Evolutionary conservation across 768 basidiomycete species (phyloP).

Genomic region (Leccinellum luteum): DNA sequence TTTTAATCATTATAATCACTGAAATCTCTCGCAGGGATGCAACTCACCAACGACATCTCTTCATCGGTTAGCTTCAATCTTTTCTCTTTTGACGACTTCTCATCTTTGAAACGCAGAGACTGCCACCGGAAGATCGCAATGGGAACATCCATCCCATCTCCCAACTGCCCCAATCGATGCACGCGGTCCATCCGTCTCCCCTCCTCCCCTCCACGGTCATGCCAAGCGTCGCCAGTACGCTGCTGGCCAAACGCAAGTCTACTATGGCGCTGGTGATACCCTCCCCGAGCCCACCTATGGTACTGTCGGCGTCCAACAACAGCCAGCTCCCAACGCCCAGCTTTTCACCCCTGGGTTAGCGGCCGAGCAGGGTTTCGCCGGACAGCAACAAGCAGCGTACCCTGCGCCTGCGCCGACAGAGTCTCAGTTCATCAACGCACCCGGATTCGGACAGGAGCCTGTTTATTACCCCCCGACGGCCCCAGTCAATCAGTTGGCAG

Average conservation of each 20-base stretch:
- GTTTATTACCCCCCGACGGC: constrained; percentile 37
- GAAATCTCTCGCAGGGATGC: constrained; percentile 59
- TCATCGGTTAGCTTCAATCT: constrained; percentile 65
- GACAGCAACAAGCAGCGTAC: constrained; percentile 58
- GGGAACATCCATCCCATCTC: constrained; percentile 69
- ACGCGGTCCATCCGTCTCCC: constrained; percentile 43
- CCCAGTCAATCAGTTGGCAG: constrained; percentile 61
- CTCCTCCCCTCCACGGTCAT: constrained; percentile 41
- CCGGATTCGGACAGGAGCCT: constrained; percentile 44
- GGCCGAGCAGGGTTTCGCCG: constrained; percentile 63
- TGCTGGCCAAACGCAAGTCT: constrained; percentile 88
- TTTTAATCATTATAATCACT: background rate
- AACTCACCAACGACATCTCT: constrained; percentile 78
- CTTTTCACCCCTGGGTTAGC: constrained; percentile 86
- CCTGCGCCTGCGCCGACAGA: constrained; percentile 50
- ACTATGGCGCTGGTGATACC: constrained; percentile 57
- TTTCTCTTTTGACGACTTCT: constrained; percentile 6
- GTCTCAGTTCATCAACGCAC: constrained; percentile 44
- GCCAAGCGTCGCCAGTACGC: constrained; percentile 89
- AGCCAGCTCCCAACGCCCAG: constrained; percentile 42
- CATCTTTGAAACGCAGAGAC: constrained; percentile 55
- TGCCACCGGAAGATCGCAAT: constrained; percentile 79
- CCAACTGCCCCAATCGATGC: constrained; percentile 38
- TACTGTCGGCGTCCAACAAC: constrained; percentile 35
- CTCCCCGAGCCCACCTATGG: constrained; percentile 47